Conservation (phyloP, 306 rosid species). For the Casuarina cunninghamiana region DNA sequence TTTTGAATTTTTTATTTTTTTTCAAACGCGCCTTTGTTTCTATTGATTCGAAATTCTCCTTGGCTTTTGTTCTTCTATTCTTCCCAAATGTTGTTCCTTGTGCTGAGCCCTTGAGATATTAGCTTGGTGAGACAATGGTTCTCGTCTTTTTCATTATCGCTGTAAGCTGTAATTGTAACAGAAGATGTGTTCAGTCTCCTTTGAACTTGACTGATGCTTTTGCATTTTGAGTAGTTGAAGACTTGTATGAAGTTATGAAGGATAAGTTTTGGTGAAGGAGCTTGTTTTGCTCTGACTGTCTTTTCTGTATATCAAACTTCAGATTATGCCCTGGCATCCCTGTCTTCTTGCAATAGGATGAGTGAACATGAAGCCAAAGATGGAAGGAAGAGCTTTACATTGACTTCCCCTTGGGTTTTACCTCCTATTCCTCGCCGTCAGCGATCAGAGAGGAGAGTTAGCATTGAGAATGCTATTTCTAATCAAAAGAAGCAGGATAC, state of each 20-base stretch:
- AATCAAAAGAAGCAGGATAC: background rate
- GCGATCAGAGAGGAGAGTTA: conserved; percentile 37
- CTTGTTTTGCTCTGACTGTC: conserved; percentile 20
- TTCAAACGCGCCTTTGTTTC: background rate
- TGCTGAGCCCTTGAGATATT: background rate
- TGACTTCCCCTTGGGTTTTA: conserved; percentile 18
- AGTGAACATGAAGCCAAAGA: conserved; percentile 18
- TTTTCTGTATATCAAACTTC: conserved; percentile 2
- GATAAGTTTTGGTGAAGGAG: background rate
- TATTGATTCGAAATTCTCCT: background rate
- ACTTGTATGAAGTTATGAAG: background rate
- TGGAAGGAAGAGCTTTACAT: conserved; percentile 5
- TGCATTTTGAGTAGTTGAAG: background rate
- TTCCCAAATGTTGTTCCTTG: background rate
- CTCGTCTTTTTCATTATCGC: background rate
- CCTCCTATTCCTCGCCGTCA: conserved; percentile 28
- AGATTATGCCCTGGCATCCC: conserved; percentile 19
- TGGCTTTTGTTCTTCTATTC: background rate
- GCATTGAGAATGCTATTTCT: conserved; percentile 20
- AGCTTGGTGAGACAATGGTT: background rate
- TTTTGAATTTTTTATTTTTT: background rate
- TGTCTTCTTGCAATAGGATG: conserved; percentile 14
- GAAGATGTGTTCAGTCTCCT: background rate
- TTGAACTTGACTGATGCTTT: background rate
- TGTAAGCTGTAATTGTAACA: background rate